Base-by-base conservation (phyloP, 257 asterid species). In the Thymus quinquecostatus region DNA sequence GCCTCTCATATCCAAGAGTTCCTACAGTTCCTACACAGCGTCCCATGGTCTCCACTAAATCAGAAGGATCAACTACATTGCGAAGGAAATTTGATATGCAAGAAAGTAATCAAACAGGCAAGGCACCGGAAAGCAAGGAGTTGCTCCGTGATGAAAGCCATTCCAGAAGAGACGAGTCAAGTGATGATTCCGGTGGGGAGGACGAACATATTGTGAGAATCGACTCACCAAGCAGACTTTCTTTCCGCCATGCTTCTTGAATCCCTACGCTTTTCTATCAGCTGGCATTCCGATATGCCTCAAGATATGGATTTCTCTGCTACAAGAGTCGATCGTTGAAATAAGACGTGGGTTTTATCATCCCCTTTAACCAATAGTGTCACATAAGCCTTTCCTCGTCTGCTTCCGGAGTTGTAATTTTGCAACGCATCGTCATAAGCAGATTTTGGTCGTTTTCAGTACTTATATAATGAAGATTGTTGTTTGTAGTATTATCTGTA, bases 161-260 rank as follows among this genome's bases (percentile, higher is more conserved):
- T 4, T 64, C 66, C 43, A 66, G 28, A 47, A 57, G 77, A 79
- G 92, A 74, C 5, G 85, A 88, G 48, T 84, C 88, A 8, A 91
- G 97, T 59, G 97, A 89, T 68, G 99, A 95, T 55, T 93, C 98
- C 28, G 97, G 94, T 45, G 70, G 81, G 14, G 97, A 94, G 82
- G 97, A 91, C 30, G 97, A 91, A 43, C 89, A 84, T 56, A 75
- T 95, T 4, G 58, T 95, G 8, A 87, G 95, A 75, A 92, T 95
- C 61, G 95, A 91, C 70, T 85, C 98, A 1, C 96, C 89, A 6
- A 95, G 98, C 83, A 79, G 70, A 38, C 87, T 87, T 36, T 89
- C 95, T 30, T 91, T 89, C 41, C 86, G 57, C 40, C 80, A 76
- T 47, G 82, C 73, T 59, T 76, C 83, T 55, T 85, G 71, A 82